These are phyloP conservation scores for Fusarium udum DNA, from an alignment of 2,329 filamentous ascomycete genomes.

Conservation along the genomic window DNA sequence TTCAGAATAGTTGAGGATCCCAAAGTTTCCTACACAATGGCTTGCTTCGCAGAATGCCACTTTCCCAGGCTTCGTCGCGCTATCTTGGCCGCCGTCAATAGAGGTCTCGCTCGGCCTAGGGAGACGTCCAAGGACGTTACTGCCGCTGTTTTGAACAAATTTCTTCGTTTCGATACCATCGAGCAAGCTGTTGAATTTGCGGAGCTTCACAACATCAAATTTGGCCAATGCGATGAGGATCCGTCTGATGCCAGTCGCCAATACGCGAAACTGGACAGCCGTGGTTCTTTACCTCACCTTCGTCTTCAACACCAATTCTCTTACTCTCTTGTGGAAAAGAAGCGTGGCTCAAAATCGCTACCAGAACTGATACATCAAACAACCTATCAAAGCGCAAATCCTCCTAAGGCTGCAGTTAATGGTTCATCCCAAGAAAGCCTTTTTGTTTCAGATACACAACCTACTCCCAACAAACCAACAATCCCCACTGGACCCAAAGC, in stretches of 20 bases:
- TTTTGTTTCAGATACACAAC: slow-evolving; percentile 40
- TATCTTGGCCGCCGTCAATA: slow-evolving; percentile 64
- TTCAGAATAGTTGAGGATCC: slow-evolving; percentile 68
- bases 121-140: slow-evolving; percentile 69
- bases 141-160: slow-evolving; percentile 62
- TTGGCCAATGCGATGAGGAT: slow-evolving; percentile 51
- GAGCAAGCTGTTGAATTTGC: slow-evolving; percentile 73
- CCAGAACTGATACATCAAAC: slow-evolving; percentile 66
- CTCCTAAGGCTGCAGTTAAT: slow-evolving; percentile 17
- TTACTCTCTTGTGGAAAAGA: slow-evolving; percentile 65
- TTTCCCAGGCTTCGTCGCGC: slow-evolving; percentile 69
- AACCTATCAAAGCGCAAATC: slow-evolving; percentile 54
- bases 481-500: slow-evolving; percentile 10
- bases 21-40: slow-evolving; percentile 73
- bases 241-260: slow-evolving; percentile 49
- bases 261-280: slow-evolving; percentile 58
- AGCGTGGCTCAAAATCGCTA: slow-evolving; percentile 62
- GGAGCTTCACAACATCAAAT: slow-evolving; percentile 64
- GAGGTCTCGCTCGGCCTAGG: slow-evolving; percentile 64
- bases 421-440: slow-evolving; percentile 42
- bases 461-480: neutral
- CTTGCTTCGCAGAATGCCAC: slow-evolving; percentile 74
- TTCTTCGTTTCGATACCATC: slow-evolving; percentile 73
- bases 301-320: slow-evolving; percentile 67
- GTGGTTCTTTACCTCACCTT: slow-evolving; percentile 56